These are phyloP conservation scores for Scheffersomyces ergatensis DNA, from an alignment of 805 yeast genomes.

Conservation along the genomic window DNA sequence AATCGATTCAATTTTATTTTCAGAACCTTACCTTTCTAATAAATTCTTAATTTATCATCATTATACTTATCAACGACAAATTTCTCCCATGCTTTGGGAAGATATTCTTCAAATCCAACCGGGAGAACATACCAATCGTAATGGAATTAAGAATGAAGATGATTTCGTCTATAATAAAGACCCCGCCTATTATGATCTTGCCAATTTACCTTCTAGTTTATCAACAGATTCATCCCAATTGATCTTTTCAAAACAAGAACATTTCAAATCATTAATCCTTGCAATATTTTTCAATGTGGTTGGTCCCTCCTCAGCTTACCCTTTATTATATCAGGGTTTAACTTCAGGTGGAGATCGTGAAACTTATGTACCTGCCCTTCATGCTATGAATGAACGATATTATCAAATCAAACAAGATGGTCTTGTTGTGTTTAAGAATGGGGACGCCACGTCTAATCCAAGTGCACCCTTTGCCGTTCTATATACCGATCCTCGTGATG, in stretches of 20 bases:
- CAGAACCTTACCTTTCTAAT: constrained; percentile 21
- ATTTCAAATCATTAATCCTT: constrained; percentile 26
- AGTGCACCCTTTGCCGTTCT: constrained; percentile 25
- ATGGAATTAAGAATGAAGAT: constrained; percentile 26
- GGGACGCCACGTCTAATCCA: constrained; percentile 8
- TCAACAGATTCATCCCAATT: constrained; percentile 37
- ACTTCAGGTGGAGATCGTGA: constrained; percentile 36
- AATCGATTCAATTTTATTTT: constrained; percentile 22
- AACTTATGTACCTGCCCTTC: constrained; percentile 36
- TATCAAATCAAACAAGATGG: constrained; percentile 2
- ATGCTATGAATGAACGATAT: constrained; percentile 33
- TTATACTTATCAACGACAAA: constrained; percentile 1
- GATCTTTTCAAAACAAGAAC: constrained; percentile 31
- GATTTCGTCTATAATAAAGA: constrained; percentile 13
- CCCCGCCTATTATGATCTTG: constrained; percentile 29
- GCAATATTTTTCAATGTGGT: constrained; percentile 33
- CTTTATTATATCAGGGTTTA: constrained; percentile 33
- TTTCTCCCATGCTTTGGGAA: neutral
- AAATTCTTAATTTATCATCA: constrained; percentile 37
- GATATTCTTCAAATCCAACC: neutral
- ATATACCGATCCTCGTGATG: constrained; percentile 27
- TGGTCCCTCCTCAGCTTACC: constrained; percentile 26
- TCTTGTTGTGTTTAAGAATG: neutral
- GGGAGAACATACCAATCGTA: constrained; percentile 28
- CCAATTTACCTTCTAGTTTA: constrained; percentile 24